These are phyloP conservation scores for Globisporangium canariense DNA, from an alignment of 352 stramenopile species.

Conservation along the genomic window DNA sequence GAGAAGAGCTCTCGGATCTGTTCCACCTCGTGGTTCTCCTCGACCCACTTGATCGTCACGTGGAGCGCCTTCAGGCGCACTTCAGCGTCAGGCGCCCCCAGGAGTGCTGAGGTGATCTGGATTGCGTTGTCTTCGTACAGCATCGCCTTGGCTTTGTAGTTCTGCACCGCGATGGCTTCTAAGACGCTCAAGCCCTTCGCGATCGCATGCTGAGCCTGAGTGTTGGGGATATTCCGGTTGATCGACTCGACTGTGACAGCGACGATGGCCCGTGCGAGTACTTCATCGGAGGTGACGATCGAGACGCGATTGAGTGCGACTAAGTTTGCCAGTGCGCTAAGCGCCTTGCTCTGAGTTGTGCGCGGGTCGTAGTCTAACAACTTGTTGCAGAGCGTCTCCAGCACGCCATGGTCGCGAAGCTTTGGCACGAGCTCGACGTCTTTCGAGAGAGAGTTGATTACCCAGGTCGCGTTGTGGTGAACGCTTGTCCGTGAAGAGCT, in stretches of 20 bases:
- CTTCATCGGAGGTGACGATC: conserved; percentile 13
- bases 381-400: conserved; percentile 42
- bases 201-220: conserved; percentile 33
- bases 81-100: conserved; percentile 30
- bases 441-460: conserved; percentile 58
- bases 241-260: conserved; percentile 29
- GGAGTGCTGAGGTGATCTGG: conserved; percentile 34
- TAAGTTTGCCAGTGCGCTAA: conserved; percentile 38
- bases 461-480: conserved; percentile 47
- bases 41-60: conserved; percentile 39
- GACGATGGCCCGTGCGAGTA: conserved; percentile 19
- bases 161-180: conserved; percentile 35
- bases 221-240: conserved; percentile 29
- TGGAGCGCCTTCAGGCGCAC: conserved; percentile 53
- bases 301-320: conserved; percentile 11
- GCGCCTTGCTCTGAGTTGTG: conserved; percentile 39
- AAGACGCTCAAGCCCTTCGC: conserved; percentile 46
- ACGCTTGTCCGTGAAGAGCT: conserved; percentile 15
- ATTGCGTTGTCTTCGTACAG: conserved; percentile 38
- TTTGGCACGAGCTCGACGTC: conserved; percentile 65
- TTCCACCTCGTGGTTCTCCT: conserved; percentile 31
- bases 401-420: conserved; percentile 42
- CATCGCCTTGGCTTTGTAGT: conserved; percentile 27
- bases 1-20: conserved; percentile 24
- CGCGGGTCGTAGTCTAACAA: conserved; percentile 32